Evolutionary conservation across 139 green algal species (phyloP).

Genomic region (Volvox africanus): DNA sequence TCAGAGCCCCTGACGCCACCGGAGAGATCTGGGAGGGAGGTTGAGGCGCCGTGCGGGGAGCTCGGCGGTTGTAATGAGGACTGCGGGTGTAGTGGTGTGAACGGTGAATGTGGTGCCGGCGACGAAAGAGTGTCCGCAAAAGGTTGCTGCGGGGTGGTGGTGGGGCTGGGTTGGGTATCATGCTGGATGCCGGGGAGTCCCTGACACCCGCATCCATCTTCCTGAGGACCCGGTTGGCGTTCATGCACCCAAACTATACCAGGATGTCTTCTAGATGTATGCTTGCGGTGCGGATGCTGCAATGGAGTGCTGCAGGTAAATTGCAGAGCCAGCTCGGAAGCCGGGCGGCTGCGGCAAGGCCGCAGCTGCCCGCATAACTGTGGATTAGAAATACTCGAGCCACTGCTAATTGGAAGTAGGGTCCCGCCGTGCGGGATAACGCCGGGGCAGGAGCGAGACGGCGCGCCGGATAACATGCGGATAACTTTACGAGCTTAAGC

Average conservation of each 20-base stretch:
- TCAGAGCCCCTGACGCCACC: no score
- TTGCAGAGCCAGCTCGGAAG: neutral
- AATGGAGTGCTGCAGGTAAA: neutral
- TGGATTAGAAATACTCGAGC: no score
- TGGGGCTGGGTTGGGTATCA: neutral
- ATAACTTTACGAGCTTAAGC: neutral
- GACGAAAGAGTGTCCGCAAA: no score
- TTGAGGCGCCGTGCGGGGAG: no score
- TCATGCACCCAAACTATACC: no score
- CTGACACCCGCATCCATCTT: neutral
- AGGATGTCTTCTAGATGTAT: neutral
- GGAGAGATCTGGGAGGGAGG: no score
- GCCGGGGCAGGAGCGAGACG: neutral
- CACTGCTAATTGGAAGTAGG: neutral
- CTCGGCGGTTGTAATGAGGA: no score
- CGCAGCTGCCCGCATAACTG: neutral
- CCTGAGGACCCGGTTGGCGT: slow-evolving; percentile 9
- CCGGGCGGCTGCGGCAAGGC: slow-evolving; percentile 7
- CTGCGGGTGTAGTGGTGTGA: no score
- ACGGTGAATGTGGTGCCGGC: no score
- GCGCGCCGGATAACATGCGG: neutral
- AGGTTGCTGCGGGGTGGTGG: neutral
- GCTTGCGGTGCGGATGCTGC: neutral
- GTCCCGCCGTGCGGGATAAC: neutral
- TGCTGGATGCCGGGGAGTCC: neutral